A percentile compares a stretch with the other conserved stretches of the same genome.
Conservation (phyloP, 768 basidiomycete species). For the Termitomyces eurrhizus region DNA sequence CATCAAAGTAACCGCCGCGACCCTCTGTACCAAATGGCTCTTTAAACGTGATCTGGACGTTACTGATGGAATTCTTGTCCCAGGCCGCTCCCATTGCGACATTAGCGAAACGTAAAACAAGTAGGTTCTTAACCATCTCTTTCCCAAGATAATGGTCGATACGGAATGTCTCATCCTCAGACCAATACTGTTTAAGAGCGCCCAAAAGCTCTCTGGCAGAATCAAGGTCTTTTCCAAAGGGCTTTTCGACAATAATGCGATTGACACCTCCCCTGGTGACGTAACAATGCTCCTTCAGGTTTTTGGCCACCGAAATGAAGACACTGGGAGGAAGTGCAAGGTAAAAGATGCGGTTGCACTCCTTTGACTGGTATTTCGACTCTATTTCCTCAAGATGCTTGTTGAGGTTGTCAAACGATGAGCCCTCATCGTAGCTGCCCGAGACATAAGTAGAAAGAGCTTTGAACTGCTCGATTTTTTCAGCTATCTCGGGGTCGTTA, state of each 20-base stretch:
- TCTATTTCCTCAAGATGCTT: slow-evolving; percentile 79
- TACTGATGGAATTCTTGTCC: slow-evolving; percentile 95
- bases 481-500: slow-evolving; percentile 51
- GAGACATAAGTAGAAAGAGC: slow-evolving; percentile 73
- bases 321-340: slow-evolving; percentile 97
- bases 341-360: slow-evolving; percentile 87
- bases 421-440: slow-evolving; percentile 84
- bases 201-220: slow-evolving; percentile 76
- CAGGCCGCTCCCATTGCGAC: slow-evolving; percentile 82
- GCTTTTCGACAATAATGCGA: slow-evolving; percentile 97
- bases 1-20: slow-evolving; percentile 99
- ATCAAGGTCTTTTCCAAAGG: slow-evolving; percentile 92
- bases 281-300: slow-evolving; percentile 83
- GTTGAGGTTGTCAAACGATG: slow-evolving; percentile 74
- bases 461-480: slow-evolving; percentile 82
- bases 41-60: slow-evolving; percentile 99
- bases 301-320: slow-evolving; percentile 84
- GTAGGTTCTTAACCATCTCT: slow-evolving; percentile 99
- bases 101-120: slow-evolving; percentile 95
- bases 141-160: slow-evolving; percentile 99
- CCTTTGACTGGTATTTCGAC: slow-evolving; percentile 54
- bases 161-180: slow-evolving; percentile 96
- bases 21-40: slow-evolving; percentile 99
- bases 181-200: slow-evolving; percentile 83
- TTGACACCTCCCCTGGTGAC: slow-evolving; percentile 63